Evolutionary conservation across 192 early-diverging fungal species (phyloP), one percentile per base, ranked within the genome.

Genomic region (Geosiphon pyriformis): DNA sequence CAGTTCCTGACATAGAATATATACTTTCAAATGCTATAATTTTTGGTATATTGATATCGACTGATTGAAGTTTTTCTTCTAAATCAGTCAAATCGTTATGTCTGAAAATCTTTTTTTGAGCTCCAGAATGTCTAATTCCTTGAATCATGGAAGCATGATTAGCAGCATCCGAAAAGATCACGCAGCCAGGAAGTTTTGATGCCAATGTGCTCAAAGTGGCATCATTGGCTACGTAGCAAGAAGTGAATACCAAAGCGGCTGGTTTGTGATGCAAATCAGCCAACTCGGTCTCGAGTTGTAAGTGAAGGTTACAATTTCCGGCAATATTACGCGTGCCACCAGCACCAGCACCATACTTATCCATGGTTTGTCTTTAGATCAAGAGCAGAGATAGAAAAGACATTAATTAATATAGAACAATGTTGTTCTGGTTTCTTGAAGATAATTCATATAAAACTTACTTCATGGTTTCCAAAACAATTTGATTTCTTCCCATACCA

Each of bases 81-180:
- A 98, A 81, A 71, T 98, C 92, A 8, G 78, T 85, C 49, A 94
- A 72, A 68, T 98, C 90, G 75, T 98, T 98, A 81, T 95, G 95
- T 51, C 88, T 82, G 81, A 98, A 98, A 25, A 98, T 85, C 63
- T 87, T 84, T 82, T 95, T 94, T 50, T 80, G 74, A 17, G 90
- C 92, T 26, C 87, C 77, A 20, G 95, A 95, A 83, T 98, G 84
- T 67, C 87, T 87, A 71, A 98, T 94, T 67, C 95, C 95, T 80
- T 95, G 94, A 74, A 98, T 98, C 95, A 98, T 98, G 11, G 94
- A 95, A n/a, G 95, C 95, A 68, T 98, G 95, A 80, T 98, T 98
- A 70, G 89, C 83, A 18, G 88, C 76, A 76, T 98, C 95, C 50
- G 94, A 95, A 66, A 98, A 93, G 74, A 98, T 95, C 17, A 95